Base-by-base conservation (phyloP, 768 basidiomycete species). In the Mycena galericulata region DNA sequence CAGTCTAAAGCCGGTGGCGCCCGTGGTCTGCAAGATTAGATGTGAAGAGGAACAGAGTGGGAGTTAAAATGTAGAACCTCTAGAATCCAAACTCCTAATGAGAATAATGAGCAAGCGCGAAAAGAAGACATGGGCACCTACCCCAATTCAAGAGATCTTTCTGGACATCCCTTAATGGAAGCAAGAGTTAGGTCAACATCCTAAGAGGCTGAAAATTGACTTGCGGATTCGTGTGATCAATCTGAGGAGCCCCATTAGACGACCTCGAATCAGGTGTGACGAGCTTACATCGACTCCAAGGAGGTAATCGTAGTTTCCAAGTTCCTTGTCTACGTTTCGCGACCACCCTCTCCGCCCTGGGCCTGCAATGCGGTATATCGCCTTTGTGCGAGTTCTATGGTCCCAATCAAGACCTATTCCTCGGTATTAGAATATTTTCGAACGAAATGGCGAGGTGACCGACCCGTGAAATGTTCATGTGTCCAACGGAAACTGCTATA, bases 251-350 rank as follows among this genome's bases (percentile, higher is more conserved):
- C n/a, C 43, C 14, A 51, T 55, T 18, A 49, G 8, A 18, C 45
- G 32, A 32, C 46, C 40, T 49, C 22, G 6, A 24, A 11, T 17
- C 50, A 40, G 36, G 27, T 24, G 45, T 36, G 32, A 43, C 50
- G 61, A 18, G 81, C 86, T 69, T 67, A 93, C 93, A 79, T 94
- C 89, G 27, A 84, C 76, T 34, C 94, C 94, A 17, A 95, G 88
- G 11, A 95, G 83, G 76, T 90, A 95, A 72, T 95, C 94, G 76
- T 93, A 95, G 77, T 96, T 95, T 68, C 93, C 95, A n/a, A 92
- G 86, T 77, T 97, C 95, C 1, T 81, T 81, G 76, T 95, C 94
- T 10, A 65, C 96, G 69, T 86, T 83, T 15, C 79, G 82, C 6
- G 95, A 96, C 96, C 96, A 97, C 32, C 91, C 90, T 79, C 91